A percentile compares a stretch with the other conserved stretches of the same genome.
Conservation (phyloP, 2,329 filamentous ascomycete genomes). For the Periconia digitata region DNA sequence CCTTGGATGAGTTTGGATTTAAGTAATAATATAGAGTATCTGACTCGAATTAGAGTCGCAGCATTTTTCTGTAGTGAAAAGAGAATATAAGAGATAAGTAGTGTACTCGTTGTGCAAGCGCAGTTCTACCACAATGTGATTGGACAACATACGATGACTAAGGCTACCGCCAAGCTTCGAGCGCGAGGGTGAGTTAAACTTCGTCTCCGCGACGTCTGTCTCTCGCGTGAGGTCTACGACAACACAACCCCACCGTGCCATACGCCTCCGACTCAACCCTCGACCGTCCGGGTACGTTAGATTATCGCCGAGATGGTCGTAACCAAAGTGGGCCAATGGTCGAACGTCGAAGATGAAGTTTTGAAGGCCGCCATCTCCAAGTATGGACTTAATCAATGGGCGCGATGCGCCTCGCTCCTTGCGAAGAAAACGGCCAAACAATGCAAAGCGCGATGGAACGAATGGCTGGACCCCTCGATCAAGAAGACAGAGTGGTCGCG, state of each 20-base stretch:
- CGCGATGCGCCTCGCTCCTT: conserved; percentile 93
- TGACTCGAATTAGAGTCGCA: too few relatives aligned
- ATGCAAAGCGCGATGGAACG: conserved; percentile 97
- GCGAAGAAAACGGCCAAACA: conserved; percentile 98
- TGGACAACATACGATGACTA: conserved; percentile 3
- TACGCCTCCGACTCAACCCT: background rate
- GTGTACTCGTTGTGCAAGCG: too few relatives aligned
- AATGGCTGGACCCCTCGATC: conserved; percentile 98
- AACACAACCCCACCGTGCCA: background rate
- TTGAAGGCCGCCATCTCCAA: conserved; percentile 36
- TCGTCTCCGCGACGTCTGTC: conserved; percentile 3
- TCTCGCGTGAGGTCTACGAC: conserved; percentile 4
- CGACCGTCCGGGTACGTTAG: background rate
- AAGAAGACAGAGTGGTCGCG: conserved; percentile 99
- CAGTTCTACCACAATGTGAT: too few relatives aligned
- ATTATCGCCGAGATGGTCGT: conserved; percentile 56
- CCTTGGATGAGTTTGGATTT: too few relatives aligned
- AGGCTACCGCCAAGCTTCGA: conserved; percentile 5
- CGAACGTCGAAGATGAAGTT: conserved; percentile 49
- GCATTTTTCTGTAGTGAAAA: too few relatives aligned
- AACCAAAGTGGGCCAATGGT: conserved; percentile 69
- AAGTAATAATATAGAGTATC: too few relatives aligned
- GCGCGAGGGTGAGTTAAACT: conserved; percentile 3
- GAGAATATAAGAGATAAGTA: too few relatives aligned
- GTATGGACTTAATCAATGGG: conserved; percentile 72